phyloP scores from a whole-genome alignment of 345 rosid species.

The Excoecaria agallocha region DNA sequence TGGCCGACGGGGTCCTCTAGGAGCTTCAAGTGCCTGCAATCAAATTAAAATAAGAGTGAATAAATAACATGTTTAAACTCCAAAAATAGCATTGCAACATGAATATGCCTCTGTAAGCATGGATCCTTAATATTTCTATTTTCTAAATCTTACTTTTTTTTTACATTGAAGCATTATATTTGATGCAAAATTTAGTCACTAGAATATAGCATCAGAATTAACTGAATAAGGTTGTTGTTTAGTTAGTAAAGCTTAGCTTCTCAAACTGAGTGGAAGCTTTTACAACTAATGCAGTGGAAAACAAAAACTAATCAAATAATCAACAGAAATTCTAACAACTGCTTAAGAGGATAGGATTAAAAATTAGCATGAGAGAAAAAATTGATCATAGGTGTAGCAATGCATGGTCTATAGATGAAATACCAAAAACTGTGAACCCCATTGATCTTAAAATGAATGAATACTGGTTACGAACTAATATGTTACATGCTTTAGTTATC shows the following conservation, averaged over 20 bases:
- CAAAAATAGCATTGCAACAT: background rate
- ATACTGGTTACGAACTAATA: background rate
- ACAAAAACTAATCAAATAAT: background rate
- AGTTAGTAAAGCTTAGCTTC: background rate
- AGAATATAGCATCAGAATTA: background rate
- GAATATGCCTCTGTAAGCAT: background rate
- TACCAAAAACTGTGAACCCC: background rate
- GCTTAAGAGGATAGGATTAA: background rate
- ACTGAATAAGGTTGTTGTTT: background rate
- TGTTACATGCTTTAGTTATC: background rate
- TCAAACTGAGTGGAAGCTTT: background rate
- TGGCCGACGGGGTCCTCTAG: conserved; percentile 86
- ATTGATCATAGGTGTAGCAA: background rate
- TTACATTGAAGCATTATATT: background rate
- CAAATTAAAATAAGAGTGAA: conserved; percentile 17
- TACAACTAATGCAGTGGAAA: background rate
- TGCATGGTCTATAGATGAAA: background rate
- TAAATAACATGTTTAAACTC: background rate
- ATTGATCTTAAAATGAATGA: background rate
- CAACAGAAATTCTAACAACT: background rate
- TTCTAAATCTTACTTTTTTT: background rate
- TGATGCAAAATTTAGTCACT: background rate
- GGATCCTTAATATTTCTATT: background rate
- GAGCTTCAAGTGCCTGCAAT: conserved; percentile 85
- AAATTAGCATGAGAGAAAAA: background rate